Evolutionary conservation across 768 basidiomycete species (phyloP).

Genomic region (Botryobasidium botryosum): DNA sequence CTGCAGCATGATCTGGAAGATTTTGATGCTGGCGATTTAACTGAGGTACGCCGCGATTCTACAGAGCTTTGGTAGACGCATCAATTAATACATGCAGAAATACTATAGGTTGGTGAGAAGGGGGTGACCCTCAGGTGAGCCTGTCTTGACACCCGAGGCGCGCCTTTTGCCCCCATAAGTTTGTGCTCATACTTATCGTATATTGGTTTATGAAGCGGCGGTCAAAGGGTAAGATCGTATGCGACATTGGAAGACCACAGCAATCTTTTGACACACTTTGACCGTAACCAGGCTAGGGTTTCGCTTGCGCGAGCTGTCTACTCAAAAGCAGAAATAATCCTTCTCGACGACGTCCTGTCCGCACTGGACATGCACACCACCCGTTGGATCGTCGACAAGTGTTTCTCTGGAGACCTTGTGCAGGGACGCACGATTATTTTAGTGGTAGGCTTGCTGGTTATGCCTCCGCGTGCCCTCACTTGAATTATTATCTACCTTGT

Average conservation of each 20-base stretch:
- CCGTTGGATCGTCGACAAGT: slow-evolving; percentile 29
- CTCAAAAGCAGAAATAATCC: slow-evolving; percentile 37
- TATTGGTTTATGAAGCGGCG: neutral
- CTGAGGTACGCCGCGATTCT: no score
- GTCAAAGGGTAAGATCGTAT: neutral
- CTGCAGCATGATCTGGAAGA: slow-evolving; percentile 29
- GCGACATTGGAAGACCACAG: neutral
- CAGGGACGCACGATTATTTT: slow-evolving; percentile 22
- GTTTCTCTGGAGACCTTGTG: slow-evolving; percentile 21
- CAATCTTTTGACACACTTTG: neutral
- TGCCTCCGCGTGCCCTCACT: no score
- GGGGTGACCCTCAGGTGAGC: slow-evolving; percentile 34
- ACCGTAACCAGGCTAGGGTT: slow-evolving; percentile 24
- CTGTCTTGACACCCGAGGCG: no score
- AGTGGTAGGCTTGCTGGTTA: no score
- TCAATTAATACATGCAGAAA: no score
- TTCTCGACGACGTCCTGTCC: slow-evolving; percentile 51
- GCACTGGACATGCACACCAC: slow-evolving; percentile 42
- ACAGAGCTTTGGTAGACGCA: no score
- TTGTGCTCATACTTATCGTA: neutral
- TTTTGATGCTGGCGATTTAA: slow-evolving; percentile 42
- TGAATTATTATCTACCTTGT: no score
- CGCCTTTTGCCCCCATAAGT: no score
- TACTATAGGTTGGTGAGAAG: slow-evolving; percentile 55
- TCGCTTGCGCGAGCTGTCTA: slow-evolving; percentile 44